Conservation (phyloP, 1,284 basidiomycete genomes). For the Ceratobasidium sp. region DNA sequence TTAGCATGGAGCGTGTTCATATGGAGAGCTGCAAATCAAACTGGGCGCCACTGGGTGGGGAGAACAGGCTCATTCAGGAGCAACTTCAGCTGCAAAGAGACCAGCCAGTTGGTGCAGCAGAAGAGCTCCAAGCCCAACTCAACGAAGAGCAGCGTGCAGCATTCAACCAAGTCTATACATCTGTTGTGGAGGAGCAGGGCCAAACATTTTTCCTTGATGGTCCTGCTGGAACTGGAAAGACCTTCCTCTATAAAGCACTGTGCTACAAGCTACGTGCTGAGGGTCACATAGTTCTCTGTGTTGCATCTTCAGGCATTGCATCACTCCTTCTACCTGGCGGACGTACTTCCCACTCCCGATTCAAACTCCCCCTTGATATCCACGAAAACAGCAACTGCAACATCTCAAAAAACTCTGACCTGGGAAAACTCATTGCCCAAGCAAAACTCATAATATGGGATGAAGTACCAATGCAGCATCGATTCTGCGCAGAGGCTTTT, state of each 20-base stretch:
- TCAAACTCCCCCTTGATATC: conserved; percentile 59
- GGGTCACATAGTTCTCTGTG: conserved; percentile 56
- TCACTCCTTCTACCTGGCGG: conserved; percentile 58
- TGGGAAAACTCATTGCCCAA: conserved; percentile 51
- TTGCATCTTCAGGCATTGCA: conserved; percentile 61
- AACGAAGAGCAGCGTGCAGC: conserved; percentile 57
- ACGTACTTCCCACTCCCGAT: conserved; percentile 58
- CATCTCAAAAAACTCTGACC: conserved; percentile 48
- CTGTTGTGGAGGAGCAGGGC: conserved; percentile 50
- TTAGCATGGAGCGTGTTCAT: background rate
- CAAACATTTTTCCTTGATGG: conserved; percentile 60
- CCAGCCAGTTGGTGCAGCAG: conserved; percentile 43
- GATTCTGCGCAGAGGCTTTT: conserved; percentile 53
- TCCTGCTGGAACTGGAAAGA: conserved; percentile 63
- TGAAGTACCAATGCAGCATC: conserved; percentile 56
- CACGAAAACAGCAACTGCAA: conserved; percentile 49
- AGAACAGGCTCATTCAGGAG: conserved; percentile 57
- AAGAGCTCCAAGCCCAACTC: conserved; percentile 47
- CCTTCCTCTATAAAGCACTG: conserved; percentile 60
- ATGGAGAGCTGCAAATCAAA: background rate
- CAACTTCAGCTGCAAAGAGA: conserved; percentile 55
- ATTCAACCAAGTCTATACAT: conserved; percentile 53
- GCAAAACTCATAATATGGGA: conserved; percentile 57
- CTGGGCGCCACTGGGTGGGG: background rate
- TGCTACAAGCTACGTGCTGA: conserved; percentile 51